Base-by-base conservation (phyloP, 2,329 filamentous ascomycete species). In the Microdochium trichocladiopsis region DNA sequence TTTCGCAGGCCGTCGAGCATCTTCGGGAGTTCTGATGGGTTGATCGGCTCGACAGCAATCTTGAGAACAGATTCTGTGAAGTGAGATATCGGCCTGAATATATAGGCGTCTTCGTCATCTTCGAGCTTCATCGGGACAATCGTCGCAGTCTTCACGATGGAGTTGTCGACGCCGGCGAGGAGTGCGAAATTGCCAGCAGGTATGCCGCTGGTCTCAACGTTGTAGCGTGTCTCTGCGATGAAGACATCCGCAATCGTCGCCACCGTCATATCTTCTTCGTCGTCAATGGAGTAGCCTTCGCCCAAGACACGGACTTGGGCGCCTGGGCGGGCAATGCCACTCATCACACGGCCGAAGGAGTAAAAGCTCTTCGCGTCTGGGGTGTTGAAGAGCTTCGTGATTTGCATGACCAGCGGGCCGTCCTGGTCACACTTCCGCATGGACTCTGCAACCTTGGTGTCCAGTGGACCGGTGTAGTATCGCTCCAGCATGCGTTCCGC, bases 31-130 rank as follows among this genome's bases (percentile, higher is more conserved):
- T 99, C 94, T 0, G 93, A 97, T 2, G 94, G 94, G 67, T 97
- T 99, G 69, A 99, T 94, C 1, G 94, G 94, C 72, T 99, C 94
- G 9, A 99, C 93, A 0, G 94, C 94, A 31, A 99, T 88, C 73
- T 99, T 99, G 70, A 99, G 88, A 1, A 99, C 92, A 1, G 93
- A 96, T 67, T 99, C 90, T 28, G 94, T 97, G 71, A 97, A 95
- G 72, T 99, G 94, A 9, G 85, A 84, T 55, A 99, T 81, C 0
- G 94, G 93, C 57, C 85, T 87, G 80, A 99, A 97, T 63, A 99
- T 95, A 69, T 95, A 95, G 0, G 90, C 91, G 56, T 95, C 91
- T 68, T 97, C 93, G 48, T 94, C 84, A 50, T 95, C 87, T 24
- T 90, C 87, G 9, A 96, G 78, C 58, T 84, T 87, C 37, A 84